phyloP scores from a whole-genome alignment of 2,329 filamentous ascomycete genomes.

The Colletotrichum sp. region DNA sequence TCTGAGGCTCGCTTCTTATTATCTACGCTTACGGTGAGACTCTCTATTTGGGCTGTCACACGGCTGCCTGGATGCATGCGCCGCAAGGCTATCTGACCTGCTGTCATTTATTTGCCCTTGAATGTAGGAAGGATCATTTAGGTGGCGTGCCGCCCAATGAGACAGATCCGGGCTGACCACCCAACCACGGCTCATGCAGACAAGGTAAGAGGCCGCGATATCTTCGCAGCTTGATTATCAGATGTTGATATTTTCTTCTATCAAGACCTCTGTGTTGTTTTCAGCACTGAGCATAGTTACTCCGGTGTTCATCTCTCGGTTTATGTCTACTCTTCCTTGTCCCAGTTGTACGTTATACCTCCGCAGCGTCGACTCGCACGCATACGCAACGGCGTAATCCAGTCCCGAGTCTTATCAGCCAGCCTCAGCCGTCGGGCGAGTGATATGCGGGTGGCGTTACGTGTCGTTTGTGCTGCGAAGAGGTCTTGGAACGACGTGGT shows the following conservation, averaged over 20 bases:
- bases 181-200: background rate
- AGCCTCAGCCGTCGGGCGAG: background rate
- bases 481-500: background rate
- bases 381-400: background rate
- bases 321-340: background rate
- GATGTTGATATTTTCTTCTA: background rate
- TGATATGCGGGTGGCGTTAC: background rate
- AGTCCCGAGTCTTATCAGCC: background rate
- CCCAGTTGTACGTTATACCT: rapidly evolving
- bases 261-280: background rate
- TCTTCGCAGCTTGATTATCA: background rate
- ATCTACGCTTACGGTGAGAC: background rate
- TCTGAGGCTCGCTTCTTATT: background rate
- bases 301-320: background rate
- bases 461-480: background rate
- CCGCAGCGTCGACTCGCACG: rapidly evolving
- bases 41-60: background rate
- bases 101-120: background rate
- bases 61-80: background rate
- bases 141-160: background rate
- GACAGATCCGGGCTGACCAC: background rate
- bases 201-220: background rate
- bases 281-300: background rate
- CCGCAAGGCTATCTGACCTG: background rate
- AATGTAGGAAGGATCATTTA: background rate